A percentile compares a stretch with the other conserved stretches of the same genome.
These are phyloP conservation scores for Dryadomyces quercus-mongolicae DNA, from an alignment of 2,329 filamentous ascomycete genomes.

Conservation along the genomic window DNA sequence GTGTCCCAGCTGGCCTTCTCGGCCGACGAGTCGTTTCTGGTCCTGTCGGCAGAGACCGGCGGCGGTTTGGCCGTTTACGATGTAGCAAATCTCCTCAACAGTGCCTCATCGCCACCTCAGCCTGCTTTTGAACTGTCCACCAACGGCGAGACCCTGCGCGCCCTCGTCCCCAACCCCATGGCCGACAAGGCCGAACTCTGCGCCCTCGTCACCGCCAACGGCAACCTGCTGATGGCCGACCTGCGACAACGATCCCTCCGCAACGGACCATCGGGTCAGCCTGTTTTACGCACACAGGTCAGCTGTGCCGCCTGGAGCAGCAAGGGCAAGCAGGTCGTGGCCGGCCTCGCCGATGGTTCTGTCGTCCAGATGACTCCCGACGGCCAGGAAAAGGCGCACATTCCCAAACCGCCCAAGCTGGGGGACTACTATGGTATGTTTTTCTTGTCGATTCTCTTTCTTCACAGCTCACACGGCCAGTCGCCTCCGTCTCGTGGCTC, in stretches of 20 bases:
- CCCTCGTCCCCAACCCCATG: slow-evolving; percentile 70
- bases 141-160: slow-evolving; percentile 59
- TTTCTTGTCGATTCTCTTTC: background rate
- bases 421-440: slow-evolving; percentile 54
- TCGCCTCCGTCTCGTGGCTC: slow-evolving; percentile 76
- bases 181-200: slow-evolving; percentile 61
- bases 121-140: slow-evolving; percentile 66
- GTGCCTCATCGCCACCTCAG: slow-evolving; percentile 17
- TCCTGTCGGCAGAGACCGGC: slow-evolving; percentile 70
- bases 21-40: slow-evolving; percentile 72
- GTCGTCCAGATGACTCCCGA: slow-evolving; percentile 74
- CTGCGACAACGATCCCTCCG: slow-evolving; percentile 53
- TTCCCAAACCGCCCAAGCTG: slow-evolving; percentile 64
- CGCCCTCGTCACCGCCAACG: slow-evolving; percentile 67
- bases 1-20: slow-evolving; percentile 87
- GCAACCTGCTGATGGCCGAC: slow-evolving; percentile 75
- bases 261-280: slow-evolving; percentile 45
- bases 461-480: slow-evolving; percentile 24
- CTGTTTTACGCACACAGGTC: slow-evolving; percentile 58
- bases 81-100: slow-evolving; percentile 50
- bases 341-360: slow-evolving; percentile 70
- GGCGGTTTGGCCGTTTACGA: slow-evolving; percentile 79
- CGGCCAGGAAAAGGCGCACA: slow-evolving; percentile 62
- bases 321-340: slow-evolving; percentile 84
- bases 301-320: slow-evolving; percentile 85